Base-by-base conservation (phyloP, 345 rosid species). In the Eucalyptus cloeziana region DNA sequence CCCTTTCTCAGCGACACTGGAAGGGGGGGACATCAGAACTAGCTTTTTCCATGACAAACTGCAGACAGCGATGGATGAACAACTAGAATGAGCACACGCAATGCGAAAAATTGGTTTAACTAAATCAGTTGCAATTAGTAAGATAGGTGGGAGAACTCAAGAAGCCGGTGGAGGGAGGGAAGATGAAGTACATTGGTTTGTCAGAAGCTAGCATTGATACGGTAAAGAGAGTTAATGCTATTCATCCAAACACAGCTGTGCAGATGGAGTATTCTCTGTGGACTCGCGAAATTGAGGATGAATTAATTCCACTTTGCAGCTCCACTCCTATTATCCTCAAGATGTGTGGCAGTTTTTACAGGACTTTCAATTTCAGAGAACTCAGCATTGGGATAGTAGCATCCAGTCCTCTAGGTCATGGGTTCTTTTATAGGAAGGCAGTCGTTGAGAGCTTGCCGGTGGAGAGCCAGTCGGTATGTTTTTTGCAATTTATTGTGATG, bases 341-440 rank as follows among this genome's bases (percentile, higher is more conserved):
- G 52, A 50, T 50, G 52, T 50, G 52, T 50, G 52, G 52, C 27
- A 43, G 11, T 60, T 27, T 13, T 89, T 33, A 58, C 64, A 58
- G 12, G 64, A 24, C 64, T 58, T 58, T 58, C n/a, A 58, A 58
- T 54, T 56, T 83, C 90, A 89, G 94, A 80, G 92, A 92, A 76
- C 92, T 92, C 37, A 91, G 91, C 43, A 92, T 93, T 87, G 93
- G 94, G 40, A 87, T 92, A 24, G 95, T 94, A 56, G 91, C 95
- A 16, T 95, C 93, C 91, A 91, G 94, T 86, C 95, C 95, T 69
- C 93, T 95, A 30, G 92, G 92, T 45, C 86, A 10, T 17, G 94
- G 94, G 19, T 91, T 93, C 91, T 93, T 93, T 60, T 92, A 89
- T 43, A 92, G 94, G 58, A 93, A 91, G 88, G 94, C 91, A 62